Evolutionary conservation across 352 stramenopile species (phyloP).

Genomic region (Phytophthora tentaculata): DNA sequence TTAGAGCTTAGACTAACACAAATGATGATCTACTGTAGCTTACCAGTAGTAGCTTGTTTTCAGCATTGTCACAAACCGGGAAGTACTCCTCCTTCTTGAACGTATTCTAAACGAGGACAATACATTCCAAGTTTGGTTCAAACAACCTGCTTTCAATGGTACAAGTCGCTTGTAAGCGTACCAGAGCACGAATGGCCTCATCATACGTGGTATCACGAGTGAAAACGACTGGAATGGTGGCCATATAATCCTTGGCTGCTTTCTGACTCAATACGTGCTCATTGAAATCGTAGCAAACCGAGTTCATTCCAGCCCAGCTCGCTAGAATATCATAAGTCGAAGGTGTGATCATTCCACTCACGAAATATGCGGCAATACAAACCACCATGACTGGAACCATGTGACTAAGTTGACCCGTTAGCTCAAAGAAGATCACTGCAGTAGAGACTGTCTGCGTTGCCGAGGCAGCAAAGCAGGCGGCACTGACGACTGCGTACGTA

Average conservation of each 20-base stretch:
- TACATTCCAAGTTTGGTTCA: conserved; percentile 2
- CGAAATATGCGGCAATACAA: conserved; percentile 84
- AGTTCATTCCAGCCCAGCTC: conserved; percentile 78
- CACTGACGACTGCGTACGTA: conserved; percentile 92
- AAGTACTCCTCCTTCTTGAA: conserved; percentile 84
- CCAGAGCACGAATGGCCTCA: conserved; percentile 66
- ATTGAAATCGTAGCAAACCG: conserved; percentile 85
- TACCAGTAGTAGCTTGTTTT: conserved; percentile 60
- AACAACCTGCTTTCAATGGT: not conserved
- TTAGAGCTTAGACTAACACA: no score
- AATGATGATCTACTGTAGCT: no score
- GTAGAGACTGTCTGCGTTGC: conserved; percentile 92
- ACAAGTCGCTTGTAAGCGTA: conserved; percentile 18
- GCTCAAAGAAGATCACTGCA: conserved; percentile 88
- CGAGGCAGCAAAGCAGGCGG: conserved; percentile 90
- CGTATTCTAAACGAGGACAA: conserved; percentile 42
- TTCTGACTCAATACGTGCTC: conserved; percentile 78
- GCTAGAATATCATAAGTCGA: conserved; percentile 89
- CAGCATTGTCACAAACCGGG: conserved; percentile 65
- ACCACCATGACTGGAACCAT: conserved; percentile 86
- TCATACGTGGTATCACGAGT: conserved; percentile 80
- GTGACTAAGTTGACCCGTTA: conserved; percentile 82
- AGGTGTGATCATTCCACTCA: conserved; percentile 70
- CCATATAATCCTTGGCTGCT: conserved; percentile 71
- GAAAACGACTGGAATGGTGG: conserved; percentile 55